Evolutionary conservation across 1,284 basidiomycete genomes (phyloP).

Genomic region (Boletus semigastroideus): DNA sequence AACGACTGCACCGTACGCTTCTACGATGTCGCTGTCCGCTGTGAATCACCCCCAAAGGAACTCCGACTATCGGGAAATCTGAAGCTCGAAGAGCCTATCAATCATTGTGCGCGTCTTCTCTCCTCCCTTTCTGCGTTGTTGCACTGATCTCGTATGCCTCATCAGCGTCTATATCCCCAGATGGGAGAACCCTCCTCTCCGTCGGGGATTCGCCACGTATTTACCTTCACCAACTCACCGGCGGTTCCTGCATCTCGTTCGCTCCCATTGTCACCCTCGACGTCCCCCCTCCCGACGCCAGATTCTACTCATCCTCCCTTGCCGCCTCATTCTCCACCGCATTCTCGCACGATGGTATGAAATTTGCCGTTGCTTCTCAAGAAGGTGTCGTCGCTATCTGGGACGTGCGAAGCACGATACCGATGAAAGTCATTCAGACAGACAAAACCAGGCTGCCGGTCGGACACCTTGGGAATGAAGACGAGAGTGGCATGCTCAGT

Average conservation of each 20-base stretch:
- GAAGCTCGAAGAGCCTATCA: conserved; percentile 66
- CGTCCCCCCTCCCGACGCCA: conserved; percentile 52
- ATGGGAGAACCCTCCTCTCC: conserved; percentile 78
- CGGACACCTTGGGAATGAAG: conserved; percentile 39
- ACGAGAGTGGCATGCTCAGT: conserved; percentile 53
- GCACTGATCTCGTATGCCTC: conserved; percentile 12
- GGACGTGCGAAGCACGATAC: conserved; percentile 73
- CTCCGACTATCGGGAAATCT: conserved; percentile 55
- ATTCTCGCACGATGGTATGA: conserved; percentile 76
- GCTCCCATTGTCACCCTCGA: conserved; percentile 54
- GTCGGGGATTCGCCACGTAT: conserved; percentile 86
- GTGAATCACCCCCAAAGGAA: conserved; percentile 40
- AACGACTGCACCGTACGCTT: conserved; percentile 80
- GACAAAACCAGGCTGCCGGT: conserved; percentile 43
- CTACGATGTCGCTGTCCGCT: conserved; percentile 63
- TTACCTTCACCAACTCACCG: conserved; percentile 69
- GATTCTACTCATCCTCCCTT: conserved; percentile 43
- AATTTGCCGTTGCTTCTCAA: conserved; percentile 85
- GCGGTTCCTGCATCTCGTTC: conserved; percentile 56
- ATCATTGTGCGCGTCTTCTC: conserved; percentile 51
- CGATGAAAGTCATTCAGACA: conserved; percentile 64
- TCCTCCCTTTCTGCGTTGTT: conserved; percentile 29
- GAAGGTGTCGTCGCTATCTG: conserved; percentile 81
- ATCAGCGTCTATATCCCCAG: conserved; percentile 79
- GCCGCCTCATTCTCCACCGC: conserved; percentile 82